phyloP scores from a whole-genome alignment of 2,329 filamentous ascomycete species.

The Trichothecium sympodiale region DNA sequence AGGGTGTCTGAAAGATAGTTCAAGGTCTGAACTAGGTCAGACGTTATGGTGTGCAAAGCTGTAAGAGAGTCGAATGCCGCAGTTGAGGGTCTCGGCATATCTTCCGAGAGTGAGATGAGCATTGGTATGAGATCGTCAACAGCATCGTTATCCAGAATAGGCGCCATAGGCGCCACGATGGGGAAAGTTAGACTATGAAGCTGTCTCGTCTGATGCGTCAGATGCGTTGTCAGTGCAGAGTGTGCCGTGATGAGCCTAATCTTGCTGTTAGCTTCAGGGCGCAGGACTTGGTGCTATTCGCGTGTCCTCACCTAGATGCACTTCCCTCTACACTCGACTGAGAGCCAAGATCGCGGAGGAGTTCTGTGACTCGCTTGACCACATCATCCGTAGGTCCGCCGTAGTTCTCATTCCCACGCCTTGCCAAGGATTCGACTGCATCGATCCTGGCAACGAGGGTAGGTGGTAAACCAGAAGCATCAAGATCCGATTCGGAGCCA shows the following conservation, averaged over 20 bases:
- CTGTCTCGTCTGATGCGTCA: slow-evolving; percentile 64
- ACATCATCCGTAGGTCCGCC: slow-evolving; percentile 55
- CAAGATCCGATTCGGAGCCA: slow-evolving; percentile 60
- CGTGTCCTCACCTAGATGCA: slow-evolving; percentile 48
- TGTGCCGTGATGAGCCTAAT: slow-evolving; percentile 63
- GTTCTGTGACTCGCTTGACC: slow-evolving; percentile 56
- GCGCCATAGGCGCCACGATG: slow-evolving; percentile 56
- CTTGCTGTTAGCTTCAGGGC: slow-evolving; percentile 7
- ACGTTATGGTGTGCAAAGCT: slow-evolving; percentile 57
- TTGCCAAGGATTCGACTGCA: slow-evolving; percentile 58
- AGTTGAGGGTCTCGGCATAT: slow-evolving; percentile 55
- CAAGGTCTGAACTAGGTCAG: slow-evolving; percentile 67
- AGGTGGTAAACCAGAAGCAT: slow-evolving; percentile 55
- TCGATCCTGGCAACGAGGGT: slow-evolving; percentile 60
- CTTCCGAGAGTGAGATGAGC: slow-evolving; percentile 51
- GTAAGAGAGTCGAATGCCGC: slow-evolving; percentile 54
- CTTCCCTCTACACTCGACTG: slow-evolving; percentile 63
- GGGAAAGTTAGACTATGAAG: slow-evolving; percentile 63
- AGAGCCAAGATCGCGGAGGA: slow-evolving; percentile 60
- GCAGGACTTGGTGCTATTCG: background rate
- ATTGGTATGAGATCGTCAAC: slow-evolving; percentile 61
- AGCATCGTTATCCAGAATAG: slow-evolving; percentile 50
- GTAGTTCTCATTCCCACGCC: slow-evolving; percentile 54
- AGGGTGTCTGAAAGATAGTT: slow-evolving; percentile 82
- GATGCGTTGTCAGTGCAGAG: slow-evolving; percentile 61